A percentile compares a stretch with the other conserved stretches of the same genome.
These are phyloP conservation scores for Capronia coronata DNA, from an alignment of 2,329 filamentous ascomycete species.

Conservation along the genomic window DNA sequence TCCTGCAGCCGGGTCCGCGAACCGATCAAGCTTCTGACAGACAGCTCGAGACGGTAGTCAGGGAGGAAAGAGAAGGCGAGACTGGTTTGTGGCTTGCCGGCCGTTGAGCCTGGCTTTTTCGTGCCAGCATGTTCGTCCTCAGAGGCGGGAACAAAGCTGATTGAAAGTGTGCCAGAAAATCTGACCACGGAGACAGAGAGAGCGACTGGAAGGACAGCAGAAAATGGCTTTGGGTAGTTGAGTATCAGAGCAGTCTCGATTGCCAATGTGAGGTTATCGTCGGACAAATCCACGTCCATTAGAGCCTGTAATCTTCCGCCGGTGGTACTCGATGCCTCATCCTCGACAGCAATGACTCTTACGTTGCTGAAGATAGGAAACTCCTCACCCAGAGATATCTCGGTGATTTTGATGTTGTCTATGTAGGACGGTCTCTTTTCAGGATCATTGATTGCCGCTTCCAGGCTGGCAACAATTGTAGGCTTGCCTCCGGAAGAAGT, in stretches of 20 bases:
- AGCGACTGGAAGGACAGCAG: constrained; percentile 85
- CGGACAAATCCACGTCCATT: constrained; percentile 95
- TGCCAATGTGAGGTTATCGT: constrained; percentile 83
- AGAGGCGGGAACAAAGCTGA: constrained; percentile 77
- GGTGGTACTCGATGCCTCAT: constrained; percentile 43
- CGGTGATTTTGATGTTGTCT: constrained; percentile 87
- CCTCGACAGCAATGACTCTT: constrained; percentile 75
- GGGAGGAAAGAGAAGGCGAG: constrained; percentile 81
- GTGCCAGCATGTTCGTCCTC: constrained; percentile 32
- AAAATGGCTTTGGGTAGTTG: constrained; percentile 86
- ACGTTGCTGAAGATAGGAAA: constrained; percentile 99
- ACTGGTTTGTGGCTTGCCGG: constrained; percentile 65
- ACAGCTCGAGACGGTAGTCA: constrained; percentile 60
- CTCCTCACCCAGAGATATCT: constrained; percentile 89
- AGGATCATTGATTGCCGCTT: constrained; percentile 76
- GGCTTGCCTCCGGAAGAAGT: constrained; percentile 33
- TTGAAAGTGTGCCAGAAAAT: constrained; percentile 88
- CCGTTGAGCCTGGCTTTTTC: constrained; percentile 28
- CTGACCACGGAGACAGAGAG: constrained; percentile 85
- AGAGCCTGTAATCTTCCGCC: constrained; percentile 80
- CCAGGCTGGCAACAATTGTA: constrained; percentile 78
- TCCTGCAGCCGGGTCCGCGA: constrained; percentile 58
- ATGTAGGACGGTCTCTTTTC: constrained; percentile 84
- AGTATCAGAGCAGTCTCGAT: constrained; percentile 89
- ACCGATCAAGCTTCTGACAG: constrained; percentile 58